phyloP scores from a whole-genome alignment of 495 filamentous ascomycete species.

The Neurospora sp. region DNA sequence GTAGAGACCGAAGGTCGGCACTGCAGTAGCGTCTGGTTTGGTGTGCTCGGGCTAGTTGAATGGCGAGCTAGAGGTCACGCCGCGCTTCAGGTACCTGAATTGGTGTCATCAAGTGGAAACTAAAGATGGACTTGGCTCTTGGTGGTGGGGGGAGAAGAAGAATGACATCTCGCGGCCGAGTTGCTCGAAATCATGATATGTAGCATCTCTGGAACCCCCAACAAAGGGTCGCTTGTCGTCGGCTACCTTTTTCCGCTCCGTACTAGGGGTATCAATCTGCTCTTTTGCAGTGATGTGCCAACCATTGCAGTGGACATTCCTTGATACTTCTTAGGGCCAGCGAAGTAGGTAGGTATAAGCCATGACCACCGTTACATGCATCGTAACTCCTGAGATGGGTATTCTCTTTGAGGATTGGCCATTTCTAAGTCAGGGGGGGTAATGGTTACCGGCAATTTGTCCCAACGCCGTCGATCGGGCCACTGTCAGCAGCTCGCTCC shows the following conservation, averaged over 20 bases:
- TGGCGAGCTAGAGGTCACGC: not conserved
- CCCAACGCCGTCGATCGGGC: not conserved
- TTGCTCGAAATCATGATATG: not conserved
- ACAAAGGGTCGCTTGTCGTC: not conserved
- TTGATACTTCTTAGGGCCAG: not conserved
- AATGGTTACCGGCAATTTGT: not conserved
- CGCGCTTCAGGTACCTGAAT: not conserved
- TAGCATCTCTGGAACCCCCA: not conserved
- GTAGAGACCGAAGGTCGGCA: not conserved
- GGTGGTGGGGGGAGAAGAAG: not conserved
- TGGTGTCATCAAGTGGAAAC: not conserved
- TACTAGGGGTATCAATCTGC: not conserved
- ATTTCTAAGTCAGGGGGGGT: not conserved
- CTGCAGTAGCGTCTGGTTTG: not conserved
- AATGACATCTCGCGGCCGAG: not conserved
- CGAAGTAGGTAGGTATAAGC: not conserved
- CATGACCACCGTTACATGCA: not conserved
- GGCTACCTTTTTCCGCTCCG: not conserved
- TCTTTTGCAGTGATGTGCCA: not conserved
- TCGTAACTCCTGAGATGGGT: not conserved
- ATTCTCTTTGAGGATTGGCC: not conserved
- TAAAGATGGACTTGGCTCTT: not conserved
- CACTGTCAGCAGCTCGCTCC: not conserved
- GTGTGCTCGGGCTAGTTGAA: not conserved
- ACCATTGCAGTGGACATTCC: not conserved